Conservation (phyloP, 345 rosid species). For the Raphanus sativus region DNA sequence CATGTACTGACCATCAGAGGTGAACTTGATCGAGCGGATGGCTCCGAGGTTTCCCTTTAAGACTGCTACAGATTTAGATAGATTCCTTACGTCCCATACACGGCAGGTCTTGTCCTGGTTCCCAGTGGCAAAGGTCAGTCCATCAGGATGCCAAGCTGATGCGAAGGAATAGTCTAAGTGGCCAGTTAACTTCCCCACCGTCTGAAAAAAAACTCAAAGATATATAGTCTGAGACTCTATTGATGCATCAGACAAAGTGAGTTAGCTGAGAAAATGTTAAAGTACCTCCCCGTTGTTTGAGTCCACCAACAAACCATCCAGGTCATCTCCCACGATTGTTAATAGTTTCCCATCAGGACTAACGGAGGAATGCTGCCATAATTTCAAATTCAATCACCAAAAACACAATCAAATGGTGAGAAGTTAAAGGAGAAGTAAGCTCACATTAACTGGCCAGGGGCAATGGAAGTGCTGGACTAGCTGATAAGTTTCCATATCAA, state of each 20-base stretch:
- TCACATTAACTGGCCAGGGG: slow-evolving; percentile 4
- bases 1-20: background rate
- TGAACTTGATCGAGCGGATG: background rate
- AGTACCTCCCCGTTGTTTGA: slow-evolving; percentile 1
- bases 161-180: background rate
- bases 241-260: background rate
- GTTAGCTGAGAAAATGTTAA: background rate
- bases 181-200: background rate
- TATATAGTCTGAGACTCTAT: background rate
- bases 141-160: slow-evolving; percentile 1
- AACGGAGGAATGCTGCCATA: background rate
- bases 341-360: slow-evolving; percentile 3
- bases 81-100: background rate
- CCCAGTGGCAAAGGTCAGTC: slow-evolving; percentile 1
- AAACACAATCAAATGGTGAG: background rate
- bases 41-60: background rate
- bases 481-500: slow-evolving; percentile 5
- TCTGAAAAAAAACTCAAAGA: background rate
- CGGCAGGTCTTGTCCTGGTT: slow-evolving; percentile 14
- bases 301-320: background rate
- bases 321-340: background rate
- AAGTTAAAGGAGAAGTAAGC: background rate
- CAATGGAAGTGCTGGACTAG: background rate
- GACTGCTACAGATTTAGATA: background rate
- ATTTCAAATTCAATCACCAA: background rate